A percentile compares a stretch with the other conserved stretches of the same genome.
Conservation (phyloP, 1,284 basidiomycete genomes). For the Sparassis latifolia region DNA sequence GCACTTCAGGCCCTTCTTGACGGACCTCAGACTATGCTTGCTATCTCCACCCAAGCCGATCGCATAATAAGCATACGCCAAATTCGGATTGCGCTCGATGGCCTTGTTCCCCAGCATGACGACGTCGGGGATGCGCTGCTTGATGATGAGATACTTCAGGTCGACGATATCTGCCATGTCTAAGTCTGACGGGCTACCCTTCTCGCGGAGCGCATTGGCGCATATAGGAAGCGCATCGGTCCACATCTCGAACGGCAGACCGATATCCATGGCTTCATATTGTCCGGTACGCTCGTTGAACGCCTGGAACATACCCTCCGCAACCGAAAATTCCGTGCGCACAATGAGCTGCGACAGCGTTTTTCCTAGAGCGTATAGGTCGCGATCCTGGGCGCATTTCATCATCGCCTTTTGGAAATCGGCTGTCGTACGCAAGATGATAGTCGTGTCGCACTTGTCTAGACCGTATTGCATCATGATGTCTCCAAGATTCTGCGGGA, state of each 20-base stretch:
- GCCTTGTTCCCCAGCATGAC: conserved; percentile 36
- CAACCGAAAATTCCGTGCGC: conserved; percentile 52
- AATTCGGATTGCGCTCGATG: conserved; percentile 44
- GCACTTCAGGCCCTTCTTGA: conserved; percentile 54
- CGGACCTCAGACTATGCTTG: conserved; percentile 31
- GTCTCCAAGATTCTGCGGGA: conserved; percentile 41
- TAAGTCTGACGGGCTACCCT: conserved; percentile 29
- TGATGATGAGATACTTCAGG: conserved; percentile 48
- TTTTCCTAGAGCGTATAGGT: conserved; percentile 45
- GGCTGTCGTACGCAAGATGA: conserved; percentile 30
- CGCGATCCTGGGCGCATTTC: conserved; percentile 34
- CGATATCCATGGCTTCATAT: conserved; percentile 33
- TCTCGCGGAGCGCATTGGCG: conserved; percentile 42
- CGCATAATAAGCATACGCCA: conserved; percentile 54
- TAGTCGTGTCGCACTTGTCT: conserved; percentile 37
- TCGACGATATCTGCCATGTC: conserved; percentile 55
- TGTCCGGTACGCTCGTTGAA: conserved; percentile 36
- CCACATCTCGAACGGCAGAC: conserved; percentile 54
- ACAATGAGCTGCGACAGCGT: conserved; percentile 42
- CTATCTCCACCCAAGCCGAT: conserved; percentile 32
- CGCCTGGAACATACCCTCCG: conserved; percentile 45
- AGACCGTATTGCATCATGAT: conserved; percentile 43
- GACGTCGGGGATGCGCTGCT: conserved; percentile 36
- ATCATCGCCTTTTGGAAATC: conserved; percentile 51
- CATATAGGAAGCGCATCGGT: conserved; percentile 48